Evolutionary conservation across 495 filamentous ascomycete species (phyloP), one percentile per base, ranked within the genome.

Genomic region (Penicillium riverlandense): DNA sequence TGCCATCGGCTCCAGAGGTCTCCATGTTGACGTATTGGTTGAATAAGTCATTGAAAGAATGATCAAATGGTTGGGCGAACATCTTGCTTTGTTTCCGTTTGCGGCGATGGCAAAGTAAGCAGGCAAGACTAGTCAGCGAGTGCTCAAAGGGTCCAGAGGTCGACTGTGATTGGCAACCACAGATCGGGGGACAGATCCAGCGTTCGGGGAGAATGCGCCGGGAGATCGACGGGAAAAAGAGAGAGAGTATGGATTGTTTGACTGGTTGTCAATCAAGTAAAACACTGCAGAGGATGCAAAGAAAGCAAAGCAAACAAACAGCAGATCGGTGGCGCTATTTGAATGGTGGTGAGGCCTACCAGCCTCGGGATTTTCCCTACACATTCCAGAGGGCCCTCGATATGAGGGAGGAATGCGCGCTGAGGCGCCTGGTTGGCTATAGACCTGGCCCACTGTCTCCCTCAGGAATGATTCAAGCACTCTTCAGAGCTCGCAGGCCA

Each of bases 21-120:
- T 72, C 69, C 58, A 69, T 62, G 45, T 73, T 70, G 59, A 75
- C 66, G 53, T 68, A 73, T 60, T 76, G 69, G 53, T 69, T 72
- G 59, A 76, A 75, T 50, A 76, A 52, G 52, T 72, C 69, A 59
- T 70, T 71, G 62, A 68, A 71, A 14, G 70, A 72, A 53, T 77
- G 69, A 48, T 76, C 71, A 35, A 67, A 68, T 36, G 53, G 56
- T 57, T 74, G 69, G 44, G 68, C 61, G 54, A 71, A 67, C 67
- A 69, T 74, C 43, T 63, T 72, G 61, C 46, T 49, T 64, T 59
- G 58, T 58, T 57, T 69, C 66, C 70, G 70, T 71, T 73, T 71
- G 63, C 66, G 61, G 70, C 53, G 49, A 58, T 30, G 35, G 61
- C 10, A 44, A 52, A 48, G 43, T 28, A 48, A 49, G 49, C 57